Evolutionary conservation across 495 filamentous ascomycete genomes (phyloP).

Genomic region (Cryomyces minteri): DNA sequence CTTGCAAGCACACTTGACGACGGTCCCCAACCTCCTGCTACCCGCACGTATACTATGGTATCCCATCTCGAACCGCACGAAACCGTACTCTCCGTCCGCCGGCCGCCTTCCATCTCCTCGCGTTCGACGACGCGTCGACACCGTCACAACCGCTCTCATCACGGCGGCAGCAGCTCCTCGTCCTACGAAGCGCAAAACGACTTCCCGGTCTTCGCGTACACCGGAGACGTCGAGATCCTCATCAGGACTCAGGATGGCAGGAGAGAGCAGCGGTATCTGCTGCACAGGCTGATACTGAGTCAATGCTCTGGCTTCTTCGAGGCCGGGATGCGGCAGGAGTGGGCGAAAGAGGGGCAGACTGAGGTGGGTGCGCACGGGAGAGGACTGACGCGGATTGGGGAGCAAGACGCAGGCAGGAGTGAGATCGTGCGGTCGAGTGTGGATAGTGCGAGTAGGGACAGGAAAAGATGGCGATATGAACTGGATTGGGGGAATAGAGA

Average conservation of each 20-base stretch:
- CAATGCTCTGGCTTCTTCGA: conserved; percentile 90
- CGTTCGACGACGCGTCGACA: conserved; percentile 41
- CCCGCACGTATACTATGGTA: conserved; percentile 33
- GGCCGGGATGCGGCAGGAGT: conserved; percentile 71
- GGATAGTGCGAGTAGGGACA: conserved; percentile 14
- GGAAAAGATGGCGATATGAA: conserved; percentile 68
- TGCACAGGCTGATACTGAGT: conserved; percentile 67
- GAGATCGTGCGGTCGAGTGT: not conserved
- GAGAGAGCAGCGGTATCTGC: conserved; percentile 64
- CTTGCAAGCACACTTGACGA: no score
- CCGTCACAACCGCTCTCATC: conserved; percentile 62
- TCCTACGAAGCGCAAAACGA: conserved; percentile 64
- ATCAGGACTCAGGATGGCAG: conserved; percentile 38
- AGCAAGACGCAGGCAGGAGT: conserved; percentile 26
- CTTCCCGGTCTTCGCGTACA: conserved; percentile 78
- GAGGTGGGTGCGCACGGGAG: conserved; percentile 14
- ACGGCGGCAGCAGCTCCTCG: conserved; percentile 36
- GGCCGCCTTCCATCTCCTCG: conserved; percentile 42
- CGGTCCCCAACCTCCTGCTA: no score
- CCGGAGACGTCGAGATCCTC: conserved; percentile 79
- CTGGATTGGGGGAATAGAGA: conserved; percentile 52
- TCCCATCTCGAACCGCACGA: conserved; percentile 49
- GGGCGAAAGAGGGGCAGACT: conserved; percentile 37
- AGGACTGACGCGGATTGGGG: conserved; percentile 36
- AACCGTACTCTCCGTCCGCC: conserved; percentile 30